Evolutionary conservation across 2,329 filamentous ascomycete species (phyloP).

Genomic region (Thielaviopsis musarum): DNA sequence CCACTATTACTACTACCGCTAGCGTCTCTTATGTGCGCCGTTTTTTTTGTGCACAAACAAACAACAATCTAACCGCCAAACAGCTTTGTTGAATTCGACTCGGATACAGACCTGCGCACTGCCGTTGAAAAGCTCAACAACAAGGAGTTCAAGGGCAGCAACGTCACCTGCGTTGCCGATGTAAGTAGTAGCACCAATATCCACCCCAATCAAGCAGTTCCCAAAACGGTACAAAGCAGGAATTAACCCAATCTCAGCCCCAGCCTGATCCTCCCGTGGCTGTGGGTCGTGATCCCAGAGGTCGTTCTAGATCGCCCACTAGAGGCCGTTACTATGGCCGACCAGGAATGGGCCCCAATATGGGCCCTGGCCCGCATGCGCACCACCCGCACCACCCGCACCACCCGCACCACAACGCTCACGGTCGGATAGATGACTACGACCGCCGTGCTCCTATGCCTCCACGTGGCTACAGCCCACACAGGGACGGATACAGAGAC

Average conservation of each 20-base stretch:
- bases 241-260: slow-evolving; percentile 31
- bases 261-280: slow-evolving; percentile 55
- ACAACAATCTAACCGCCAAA: background rate
- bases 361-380: background rate
- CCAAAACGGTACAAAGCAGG: background rate
- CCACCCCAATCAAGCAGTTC: slow-evolving; percentile 2
- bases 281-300: slow-evolving; percentile 38
- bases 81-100: slow-evolving; percentile 97
- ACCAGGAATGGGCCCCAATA: background rate
- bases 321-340: slow-evolving; percentile 34
- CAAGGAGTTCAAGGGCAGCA: slow-evolving; percentile 79
- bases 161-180: slow-evolving; percentile 74
- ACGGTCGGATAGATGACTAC: slow-evolving; percentile 46
- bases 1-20: background rate
- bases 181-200: slow-evolving; percentile 35
- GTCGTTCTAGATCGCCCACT: slow-evolving; percentile 60
- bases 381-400: slow-evolving; percentile 1
- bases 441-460: slow-evolving; percentile 50
- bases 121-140: slow-evolving; percentile 91
- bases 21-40: background rate
- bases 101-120: slow-evolving; percentile 69
- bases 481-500: slow-evolving; percentile 45
- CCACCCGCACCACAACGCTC: background rate
- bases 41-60: background rate
- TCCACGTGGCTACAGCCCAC: slow-evolving; percentile 69